Conservation (phyloP, 176 grass and related monocot genomes). For the Leersia perrieri region DNA sequence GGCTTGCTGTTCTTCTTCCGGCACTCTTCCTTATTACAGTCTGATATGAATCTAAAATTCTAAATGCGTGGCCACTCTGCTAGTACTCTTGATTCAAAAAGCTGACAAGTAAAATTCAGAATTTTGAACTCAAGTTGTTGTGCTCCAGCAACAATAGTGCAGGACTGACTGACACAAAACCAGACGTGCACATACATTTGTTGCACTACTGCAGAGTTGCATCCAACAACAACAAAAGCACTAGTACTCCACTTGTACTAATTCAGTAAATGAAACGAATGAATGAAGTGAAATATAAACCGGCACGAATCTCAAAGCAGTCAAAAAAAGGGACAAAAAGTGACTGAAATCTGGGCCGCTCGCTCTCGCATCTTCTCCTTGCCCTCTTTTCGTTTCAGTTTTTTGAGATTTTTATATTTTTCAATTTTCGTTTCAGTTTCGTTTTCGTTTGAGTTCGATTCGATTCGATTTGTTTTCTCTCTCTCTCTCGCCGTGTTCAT, state of each 20-base stretch:
- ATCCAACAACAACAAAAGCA: background rate
- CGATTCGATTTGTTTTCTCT: slow-evolving; percentile 14
- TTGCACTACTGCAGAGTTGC: too few relatives aligned
- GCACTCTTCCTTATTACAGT: background rate
- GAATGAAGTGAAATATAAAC: background rate
- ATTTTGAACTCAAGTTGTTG: background rate
- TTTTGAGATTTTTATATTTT: background rate
- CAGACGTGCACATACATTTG: background rate
- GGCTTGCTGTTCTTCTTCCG: background rate
- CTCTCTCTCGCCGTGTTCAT: slow-evolving; percentile 2
- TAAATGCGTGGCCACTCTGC: background rate
- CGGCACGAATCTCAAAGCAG: slow-evolving; percentile 1
- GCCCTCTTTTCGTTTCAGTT: background rate
- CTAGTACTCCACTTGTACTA: background rate
- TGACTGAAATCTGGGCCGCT: background rate
- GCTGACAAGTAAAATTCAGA: background rate
- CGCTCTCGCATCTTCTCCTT: background rate
- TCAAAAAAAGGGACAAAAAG: background rate
- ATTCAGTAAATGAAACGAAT: background rate
- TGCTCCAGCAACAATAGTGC: background rate
- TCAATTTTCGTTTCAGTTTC: background rate
- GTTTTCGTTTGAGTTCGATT: slow-evolving; percentile 18
- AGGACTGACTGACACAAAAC: background rate
- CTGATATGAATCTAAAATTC: too few relatives aligned
- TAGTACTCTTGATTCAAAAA: background rate